Evolutionary conservation across 345 rosid species (phyloP).

Genomic region (Citrus maxima): DNA sequence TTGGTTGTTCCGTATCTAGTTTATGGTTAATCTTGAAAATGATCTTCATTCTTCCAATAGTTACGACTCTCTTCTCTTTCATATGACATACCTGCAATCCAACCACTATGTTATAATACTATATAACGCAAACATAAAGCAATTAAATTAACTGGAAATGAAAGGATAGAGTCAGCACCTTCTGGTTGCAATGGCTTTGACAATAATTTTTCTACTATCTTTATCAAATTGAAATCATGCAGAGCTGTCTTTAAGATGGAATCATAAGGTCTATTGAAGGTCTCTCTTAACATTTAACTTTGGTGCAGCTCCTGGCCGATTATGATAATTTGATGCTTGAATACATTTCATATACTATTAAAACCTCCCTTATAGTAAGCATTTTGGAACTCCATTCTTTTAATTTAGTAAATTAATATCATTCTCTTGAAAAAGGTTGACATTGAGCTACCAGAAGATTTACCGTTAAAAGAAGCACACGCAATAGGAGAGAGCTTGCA

Average conservation of each 20-base stretch:
- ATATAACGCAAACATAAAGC: no score
- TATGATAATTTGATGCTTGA: background rate
- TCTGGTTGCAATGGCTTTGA: no score
- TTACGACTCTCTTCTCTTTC: background rate
- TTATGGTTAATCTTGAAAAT: background rate
- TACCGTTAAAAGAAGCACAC: constrained; percentile 77
- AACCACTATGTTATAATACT: no score
- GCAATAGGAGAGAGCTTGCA: constrained; percentile 76
- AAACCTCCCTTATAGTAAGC: background rate
- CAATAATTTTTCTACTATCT: no score
- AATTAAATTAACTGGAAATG: no score
- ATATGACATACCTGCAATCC: background rate
- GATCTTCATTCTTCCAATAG: background rate
- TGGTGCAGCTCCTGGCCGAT: no score
- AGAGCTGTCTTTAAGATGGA: no score
- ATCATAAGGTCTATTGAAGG: no score
- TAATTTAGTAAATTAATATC: background rate
- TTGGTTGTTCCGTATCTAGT: constrained; percentile 17
- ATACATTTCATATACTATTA: background rate
- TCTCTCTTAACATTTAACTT: no score
- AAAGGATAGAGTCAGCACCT: no score
- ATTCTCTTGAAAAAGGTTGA: constrained; percentile 48
- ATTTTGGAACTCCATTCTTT: background rate
- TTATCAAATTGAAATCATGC: no score
- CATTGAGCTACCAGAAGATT: constrained; percentile 80